Evolutionary conservation across 2,329 filamentous ascomycete genomes (phyloP), one percentile per base, ranked within the genome.

Genomic region (Intubia oerlemansii): DNA sequence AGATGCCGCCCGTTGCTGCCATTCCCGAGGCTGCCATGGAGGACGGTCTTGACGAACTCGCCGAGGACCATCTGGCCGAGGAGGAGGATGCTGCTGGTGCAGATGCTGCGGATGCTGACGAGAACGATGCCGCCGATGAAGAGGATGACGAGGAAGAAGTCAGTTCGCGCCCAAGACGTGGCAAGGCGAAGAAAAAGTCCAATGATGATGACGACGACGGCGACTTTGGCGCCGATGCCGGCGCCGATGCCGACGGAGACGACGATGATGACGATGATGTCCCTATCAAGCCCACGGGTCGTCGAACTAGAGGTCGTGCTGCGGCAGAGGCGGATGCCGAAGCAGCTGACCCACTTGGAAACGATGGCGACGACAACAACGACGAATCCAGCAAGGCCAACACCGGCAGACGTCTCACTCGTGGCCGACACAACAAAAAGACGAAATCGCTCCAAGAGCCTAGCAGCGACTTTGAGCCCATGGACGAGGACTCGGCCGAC

Each of bases 381-480:
- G 26, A 61, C 10, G 56, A 57, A 30, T n/a, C n/a, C n/a, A n/a
- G n/a, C n/a, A n/a, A n/a, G n/a, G n/a, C n/a, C n/a, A n/a, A n/a
- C n/a, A 49, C 52, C 2, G 31, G 35, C 15, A 51, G 59, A 15
- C 59, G 62, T 5, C 44, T 65, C 25, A 66, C 51, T 10, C 56
- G 52, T 30, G 56, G 52, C 31, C 53, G n/a, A n/a, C n/a, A n/a
- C n/a, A n/a, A n/a, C n/a, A n/a, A n/a, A n/a, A n/a, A n/a, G n/a
- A n/a, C n/a, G n/a, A n/a, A n/a, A n/a, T n/a, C n/a, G n/a, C n/a
- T n/a, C n/a, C n/a, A 62, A 32, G 64, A 69, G 33, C 57, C 55
- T 5, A 68, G 63, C 29, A 69, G 64, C 38, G 65, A 70, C 37
- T 70, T 69, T 39, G 65, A 70, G 31, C 65, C 65, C 3, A 28